Conservation (phyloP, 208 protist species). For the Crithidia sp. region DNA sequence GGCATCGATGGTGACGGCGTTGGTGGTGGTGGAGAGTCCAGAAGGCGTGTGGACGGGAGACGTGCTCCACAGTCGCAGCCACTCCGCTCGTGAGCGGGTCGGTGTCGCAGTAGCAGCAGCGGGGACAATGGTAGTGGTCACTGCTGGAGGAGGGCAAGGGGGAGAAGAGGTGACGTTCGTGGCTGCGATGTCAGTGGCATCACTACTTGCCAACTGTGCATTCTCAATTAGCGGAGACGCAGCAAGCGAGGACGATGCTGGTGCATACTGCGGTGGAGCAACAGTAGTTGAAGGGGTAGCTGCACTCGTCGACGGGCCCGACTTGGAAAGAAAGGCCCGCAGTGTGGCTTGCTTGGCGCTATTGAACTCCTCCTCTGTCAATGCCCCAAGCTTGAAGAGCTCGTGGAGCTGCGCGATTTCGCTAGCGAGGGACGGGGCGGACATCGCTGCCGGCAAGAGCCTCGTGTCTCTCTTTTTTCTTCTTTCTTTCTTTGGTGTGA, state of each 20-base stretch:
- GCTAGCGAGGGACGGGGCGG: slow-evolving; percentile 46
- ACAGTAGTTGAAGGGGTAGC: neutral
- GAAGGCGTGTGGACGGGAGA: neutral
- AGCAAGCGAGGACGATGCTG: too few relatives aligned
- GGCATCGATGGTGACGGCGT: neutral
- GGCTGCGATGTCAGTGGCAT: neutral
- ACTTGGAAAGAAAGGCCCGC: slow-evolving; percentile 18
- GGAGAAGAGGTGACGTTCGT: neutral
- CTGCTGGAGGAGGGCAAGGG: neutral
- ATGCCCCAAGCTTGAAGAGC: slow-evolving; percentile 49
- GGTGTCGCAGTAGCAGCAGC: neutral
- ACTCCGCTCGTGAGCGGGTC: slow-evolving; percentile 9
- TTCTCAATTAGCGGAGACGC: too few relatives aligned
- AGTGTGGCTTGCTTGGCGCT: slow-evolving; percentile 56
- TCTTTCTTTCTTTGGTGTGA: too few relatives aligned
- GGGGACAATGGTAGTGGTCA: neutral
- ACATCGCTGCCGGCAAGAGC: slow-evolving; percentile 15
- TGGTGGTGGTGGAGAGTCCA: neutral
- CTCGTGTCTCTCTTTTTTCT: too few relatives aligned
- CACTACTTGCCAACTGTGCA: too few relatives aligned
- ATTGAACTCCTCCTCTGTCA: slow-evolving; percentile 71
- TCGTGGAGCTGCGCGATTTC: slow-evolving; percentile 65
- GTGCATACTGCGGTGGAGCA: too few relatives aligned
- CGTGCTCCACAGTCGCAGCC: slow-evolving; percentile 21
- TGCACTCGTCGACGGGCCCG: neutral